phyloP scores from a whole-genome alignment of 2,329 filamentous ascomycete genomes.

The Fusarium temperatum region DNA sequence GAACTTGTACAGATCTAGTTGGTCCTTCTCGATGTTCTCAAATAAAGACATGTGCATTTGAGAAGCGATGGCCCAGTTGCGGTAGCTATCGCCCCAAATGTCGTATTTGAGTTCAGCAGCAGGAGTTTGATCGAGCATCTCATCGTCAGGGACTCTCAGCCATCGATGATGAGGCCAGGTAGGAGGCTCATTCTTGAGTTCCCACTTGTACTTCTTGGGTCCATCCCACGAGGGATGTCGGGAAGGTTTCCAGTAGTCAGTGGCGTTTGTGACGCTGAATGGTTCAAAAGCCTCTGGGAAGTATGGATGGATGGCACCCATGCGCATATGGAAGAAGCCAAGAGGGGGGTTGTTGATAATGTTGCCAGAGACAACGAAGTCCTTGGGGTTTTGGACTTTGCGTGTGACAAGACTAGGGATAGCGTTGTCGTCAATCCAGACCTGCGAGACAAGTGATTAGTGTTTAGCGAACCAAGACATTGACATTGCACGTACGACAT shows the following conservation, averaged over 20 bases:
- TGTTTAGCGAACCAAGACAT: neutral
- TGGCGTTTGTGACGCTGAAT: neutral
- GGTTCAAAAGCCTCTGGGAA: conserved; percentile 16
- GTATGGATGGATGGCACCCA: conserved; percentile 33
- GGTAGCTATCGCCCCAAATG: conserved; percentile 24
- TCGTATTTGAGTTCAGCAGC: conserved; percentile 24
- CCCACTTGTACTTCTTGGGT: conserved; percentile 8
- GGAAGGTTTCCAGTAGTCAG: conserved; percentile 29
- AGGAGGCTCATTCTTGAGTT: neutral
- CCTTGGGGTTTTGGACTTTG: conserved; percentile 20
- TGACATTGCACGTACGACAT: conserved; percentile 1
- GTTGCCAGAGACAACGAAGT: conserved; percentile 30
- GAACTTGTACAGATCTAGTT: conserved; percentile 28
- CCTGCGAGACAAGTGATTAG: conserved; percentile 7
- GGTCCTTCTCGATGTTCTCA: conserved; percentile 31
- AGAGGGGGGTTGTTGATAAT: conserved; percentile 36
- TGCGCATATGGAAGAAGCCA: conserved; percentile 30
- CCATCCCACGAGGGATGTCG: conserved; percentile 23
- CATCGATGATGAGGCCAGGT: conserved; percentile 8
- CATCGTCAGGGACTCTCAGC: conserved; percentile 19
- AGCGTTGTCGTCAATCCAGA: conserved; percentile 32
- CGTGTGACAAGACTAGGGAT: conserved; percentile 22
- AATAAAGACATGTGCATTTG: conserved; percentile 34
- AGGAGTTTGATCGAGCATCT: conserved; percentile 19
- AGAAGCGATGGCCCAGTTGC: conserved; percentile 27